Base-by-base conservation (phyloP, 1,284 basidiomycete species). In the Tilletia indica region DNA sequence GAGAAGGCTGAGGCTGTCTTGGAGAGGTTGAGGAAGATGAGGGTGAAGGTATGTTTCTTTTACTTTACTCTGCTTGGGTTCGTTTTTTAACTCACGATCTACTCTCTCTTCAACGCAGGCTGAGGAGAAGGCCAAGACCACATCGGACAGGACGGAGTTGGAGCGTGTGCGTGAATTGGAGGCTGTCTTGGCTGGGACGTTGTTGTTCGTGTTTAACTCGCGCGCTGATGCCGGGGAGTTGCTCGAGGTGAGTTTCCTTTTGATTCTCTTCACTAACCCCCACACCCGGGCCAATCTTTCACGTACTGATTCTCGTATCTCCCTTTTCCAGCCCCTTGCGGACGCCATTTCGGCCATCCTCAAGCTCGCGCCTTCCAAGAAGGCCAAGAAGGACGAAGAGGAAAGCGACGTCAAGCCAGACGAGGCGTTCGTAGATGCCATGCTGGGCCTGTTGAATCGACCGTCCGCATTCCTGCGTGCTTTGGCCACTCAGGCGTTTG, bases 401-500 rank as follows among this genome's bases (percentile, higher is more conserved):
- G 82, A 81, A 0, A 81, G 85, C 16, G 84, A 85, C 11, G 86
- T 73, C 4, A 86, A 86, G 36, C 85, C 89, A 56, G 90, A 93
- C 68, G 94, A 97, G 78, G 85, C 94, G 45, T 87, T 98, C 49
- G 90, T 95, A 67, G 95, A 98, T 81, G 89, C 89, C 34, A 89
- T 98, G 72, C 91, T 98, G 71, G 93, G 92, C 8, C 91, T 93
- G 81, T 86, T 99, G 68, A 94, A 98, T 83, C 89, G 91, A 73
- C 90, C 91, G 1, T 93, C 91, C 11, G 89, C 90, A 48, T 96
- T 93, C 85, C 88, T 93, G 84, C 90, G 93, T 31, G 89, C 90
- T 0, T 87, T 94, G 25, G 92, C 91, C 6, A 94, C 91, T 73
- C 90, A 93, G 76, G 91, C 90, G 4, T 97, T 98, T 82, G 88